Base-by-base conservation (phyloP, 148 eudicot genomes). In the Spergularia bocconei region DNA sequence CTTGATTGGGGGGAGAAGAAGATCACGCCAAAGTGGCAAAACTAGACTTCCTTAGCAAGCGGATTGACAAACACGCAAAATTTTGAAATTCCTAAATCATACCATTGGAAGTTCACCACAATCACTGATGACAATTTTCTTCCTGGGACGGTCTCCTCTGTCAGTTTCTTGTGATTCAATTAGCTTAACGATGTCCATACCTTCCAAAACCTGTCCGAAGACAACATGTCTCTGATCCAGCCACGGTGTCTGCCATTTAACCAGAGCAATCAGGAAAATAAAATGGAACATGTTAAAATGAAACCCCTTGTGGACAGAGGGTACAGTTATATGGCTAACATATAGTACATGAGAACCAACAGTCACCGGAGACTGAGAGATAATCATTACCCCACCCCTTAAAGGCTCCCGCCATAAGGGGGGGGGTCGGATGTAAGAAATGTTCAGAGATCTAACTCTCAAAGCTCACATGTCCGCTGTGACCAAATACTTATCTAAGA, bases 151-250 rank as follows among this genome's bases (percentile, higher is more conserved):
- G 82, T 95, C 98, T 67, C 97, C 97, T 83, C 92, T 88, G 81
- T 89, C 99, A 0, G 97, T 95, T 79, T 88, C 94, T 74, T 90
- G 94, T 3, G 92, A 85, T 72, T 95, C 97, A 23, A 95, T 83
- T 67, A 88, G 82, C 88, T 76, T 87, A 20, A 95, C 99, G 51
- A 92, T 67, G 63, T 92, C 98, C 96, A 95, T 92, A 79, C 98
- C 96, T 84, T 95, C 94, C 77, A 95, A 50, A 63, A 92, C 92
- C 80, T 95, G 98, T 70, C 96, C 98, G 70, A 92, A 95, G 63
- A 92, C 97, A 6, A 92, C 97, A 67, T 95, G 97, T 87, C 88
- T 90, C 79, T 84, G 72, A 78, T 95, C 97, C 74, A 95, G 87
- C 98, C 98, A 92, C 11, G 97, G 91, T 61, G 97, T 90, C 98